phyloP scores from a whole-genome alignment of 371 early-diverging fungal genomes.

The Mortierella sp. region DNA sequence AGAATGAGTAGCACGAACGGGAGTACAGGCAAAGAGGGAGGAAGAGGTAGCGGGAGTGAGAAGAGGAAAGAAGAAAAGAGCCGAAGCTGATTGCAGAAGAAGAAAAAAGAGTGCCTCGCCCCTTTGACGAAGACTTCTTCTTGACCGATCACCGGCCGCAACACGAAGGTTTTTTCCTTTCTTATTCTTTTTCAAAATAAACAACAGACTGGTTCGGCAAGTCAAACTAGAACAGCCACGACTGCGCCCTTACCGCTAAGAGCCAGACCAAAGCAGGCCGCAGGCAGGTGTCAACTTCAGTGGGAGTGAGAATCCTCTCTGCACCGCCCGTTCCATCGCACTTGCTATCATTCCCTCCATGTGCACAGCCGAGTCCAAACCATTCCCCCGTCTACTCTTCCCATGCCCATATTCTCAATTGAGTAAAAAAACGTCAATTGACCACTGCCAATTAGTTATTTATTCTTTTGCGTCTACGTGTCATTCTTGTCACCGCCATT shows the following conservation, averaged over 20 bases:
- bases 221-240: not conserved
- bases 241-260: not conserved
- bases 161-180: too few relatives aligned
- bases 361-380: not conserved
- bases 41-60: not conserved
- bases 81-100: not conserved
- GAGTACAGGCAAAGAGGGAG: not conserved
- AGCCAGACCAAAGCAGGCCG: not conserved
- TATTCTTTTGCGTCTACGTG: not conserved
- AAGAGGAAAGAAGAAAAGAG: not conserved
- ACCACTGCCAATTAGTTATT: not conserved
- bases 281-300: too few relatives aligned
- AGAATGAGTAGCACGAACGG: not conserved
- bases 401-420: too few relatives aligned
- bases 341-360: too few relatives aligned
- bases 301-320: too few relatives aligned
- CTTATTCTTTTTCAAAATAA: too few relatives aligned
- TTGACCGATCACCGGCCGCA: too few relatives aligned
- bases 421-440: too few relatives aligned
- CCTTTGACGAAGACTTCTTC: too few relatives aligned
- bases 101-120: not conserved
- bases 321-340: constrained; percentile 2
- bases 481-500: constrained; percentile 5
- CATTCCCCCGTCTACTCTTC: not conserved
- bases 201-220: too few relatives aligned